Percentiles rank a stretch among this genome's conserved stretches.
Evolutionary conservation across 257 asterid species (phyloP).

Genomic region (Solanum clarkiae): DNA sequence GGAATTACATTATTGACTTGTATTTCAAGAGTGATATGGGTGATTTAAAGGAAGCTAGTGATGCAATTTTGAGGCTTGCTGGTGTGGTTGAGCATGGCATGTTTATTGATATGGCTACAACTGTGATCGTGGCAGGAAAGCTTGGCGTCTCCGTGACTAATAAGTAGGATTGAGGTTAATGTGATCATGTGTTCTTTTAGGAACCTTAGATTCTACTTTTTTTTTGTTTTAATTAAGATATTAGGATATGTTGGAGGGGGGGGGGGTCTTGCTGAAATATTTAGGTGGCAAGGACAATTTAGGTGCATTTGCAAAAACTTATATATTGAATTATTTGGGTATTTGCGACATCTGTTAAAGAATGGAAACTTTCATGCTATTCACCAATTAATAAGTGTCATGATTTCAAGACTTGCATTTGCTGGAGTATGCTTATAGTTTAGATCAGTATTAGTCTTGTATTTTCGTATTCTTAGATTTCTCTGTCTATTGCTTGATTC

Average conservation of each 20-base stretch:
- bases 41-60: constrained; percentile 28
- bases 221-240: not conserved
- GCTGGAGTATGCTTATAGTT: not conserved
- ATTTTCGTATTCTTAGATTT: not conserved
- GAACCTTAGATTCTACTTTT: not conserved
- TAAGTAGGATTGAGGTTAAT: constrained; percentile 8
- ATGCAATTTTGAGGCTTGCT: constrained; percentile 36
- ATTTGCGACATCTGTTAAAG: not conserved
- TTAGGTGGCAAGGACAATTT: not conserved
- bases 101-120: constrained; percentile 37
- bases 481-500: not conserved
- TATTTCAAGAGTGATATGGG: constrained; percentile 25
- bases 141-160: constrained; percentile 19
- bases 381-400: not conserved
- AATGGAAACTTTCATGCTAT: not conserved
- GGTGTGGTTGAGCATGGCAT: constrained; percentile 42
- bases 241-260: not conserved
- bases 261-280: not conserved
- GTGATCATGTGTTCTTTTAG: not conserved
- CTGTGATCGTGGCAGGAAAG: constrained; percentile 31
- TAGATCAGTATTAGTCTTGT: not conserved
- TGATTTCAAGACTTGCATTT: not conserved
- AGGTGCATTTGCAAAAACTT: not conserved
- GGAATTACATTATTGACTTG: constrained; percentile 30
- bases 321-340: not conserved